These are phyloP conservation scores for Carex parvula DNA, from an alignment of 176 grass and related monocot species.

Conservation along the genomic window DNA sequence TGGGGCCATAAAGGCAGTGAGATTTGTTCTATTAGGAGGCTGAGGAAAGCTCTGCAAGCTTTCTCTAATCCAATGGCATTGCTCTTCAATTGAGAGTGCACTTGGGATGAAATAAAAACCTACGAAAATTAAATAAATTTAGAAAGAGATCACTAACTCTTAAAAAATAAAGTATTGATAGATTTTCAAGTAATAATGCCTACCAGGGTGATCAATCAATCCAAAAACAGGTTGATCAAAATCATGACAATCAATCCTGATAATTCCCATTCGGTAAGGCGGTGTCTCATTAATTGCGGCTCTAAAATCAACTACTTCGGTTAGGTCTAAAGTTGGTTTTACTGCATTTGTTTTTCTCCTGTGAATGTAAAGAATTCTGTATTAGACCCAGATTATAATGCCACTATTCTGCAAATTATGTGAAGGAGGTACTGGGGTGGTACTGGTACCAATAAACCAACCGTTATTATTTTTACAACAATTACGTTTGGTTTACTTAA, in stretches of 20 bases:
- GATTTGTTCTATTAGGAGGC: constrained; percentile 84
- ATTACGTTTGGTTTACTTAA: neutral
- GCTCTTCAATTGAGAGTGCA: constrained; percentile 56
- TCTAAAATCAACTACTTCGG: constrained; percentile 52
- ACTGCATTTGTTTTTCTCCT: constrained; percentile 20
- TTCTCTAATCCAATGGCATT: constrained; percentile 76
- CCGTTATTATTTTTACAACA: too few species aligned
- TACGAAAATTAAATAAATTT: constrained; percentile 24
- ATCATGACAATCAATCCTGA: constrained; percentile 30
- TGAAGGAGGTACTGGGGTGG: neutral
- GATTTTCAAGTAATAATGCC: neutral
- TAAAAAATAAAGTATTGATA: constrained; percentile 8
- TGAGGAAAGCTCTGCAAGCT: constrained; percentile 80
- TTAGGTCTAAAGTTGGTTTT: constrained; percentile 21
- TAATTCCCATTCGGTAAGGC: constrained; percentile 22
- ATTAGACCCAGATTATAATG: neutral
- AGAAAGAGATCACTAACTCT: neutral
- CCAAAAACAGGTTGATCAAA: constrained; percentile 66
- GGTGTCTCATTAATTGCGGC: constrained; percentile 30
- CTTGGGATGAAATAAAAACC: constrained; percentile 86
- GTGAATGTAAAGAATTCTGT: neutral
- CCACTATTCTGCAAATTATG: neutral
- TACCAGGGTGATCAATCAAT: constrained; percentile 54
- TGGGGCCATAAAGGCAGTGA: constrained; percentile 63
- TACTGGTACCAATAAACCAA: neutral